Evolutionary conservation across 805 yeast species (phyloP).

Genomic region (Gaillardinia entomophila): DNA sequence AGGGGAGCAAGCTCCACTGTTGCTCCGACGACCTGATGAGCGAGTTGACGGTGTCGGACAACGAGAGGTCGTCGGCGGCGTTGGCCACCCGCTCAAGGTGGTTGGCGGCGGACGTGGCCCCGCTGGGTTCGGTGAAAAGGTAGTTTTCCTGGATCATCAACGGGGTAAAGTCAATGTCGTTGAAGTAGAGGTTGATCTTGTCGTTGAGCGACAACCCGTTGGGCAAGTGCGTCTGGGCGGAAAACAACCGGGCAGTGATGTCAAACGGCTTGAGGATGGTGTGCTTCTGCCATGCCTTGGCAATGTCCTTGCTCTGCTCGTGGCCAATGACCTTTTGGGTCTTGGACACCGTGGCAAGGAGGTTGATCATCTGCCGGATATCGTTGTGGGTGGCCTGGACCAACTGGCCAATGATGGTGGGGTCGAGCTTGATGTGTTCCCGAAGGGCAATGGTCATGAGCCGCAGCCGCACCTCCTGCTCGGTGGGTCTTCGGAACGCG

Average conservation of each 20-base stretch:
- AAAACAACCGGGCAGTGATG: slow-evolving; percentile 62
- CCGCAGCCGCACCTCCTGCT: slow-evolving; percentile 73
- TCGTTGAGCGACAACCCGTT: slow-evolving; percentile 60
- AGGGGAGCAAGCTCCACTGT: slow-evolving; percentile 89
- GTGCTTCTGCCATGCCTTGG: slow-evolving; percentile 81
- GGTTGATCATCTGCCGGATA: slow-evolving; percentile 88
- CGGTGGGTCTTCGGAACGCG: slow-evolving; percentile 85
- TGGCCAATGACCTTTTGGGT: slow-evolving; percentile 62
- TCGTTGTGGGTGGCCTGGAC: slow-evolving; percentile 85
- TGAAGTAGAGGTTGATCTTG: slow-evolving; percentile 83
- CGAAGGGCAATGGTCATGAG: slow-evolving; percentile 85
- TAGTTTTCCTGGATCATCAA: slow-evolving; percentile 96
- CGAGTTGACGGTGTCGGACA: slow-evolving; percentile 74
- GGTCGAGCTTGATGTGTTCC: slow-evolving; percentile 76
- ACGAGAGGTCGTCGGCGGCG: slow-evolving; percentile 87
- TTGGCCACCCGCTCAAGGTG: slow-evolving; percentile 60
- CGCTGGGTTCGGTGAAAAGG: slow-evolving; percentile 55
- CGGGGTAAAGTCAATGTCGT: slow-evolving; percentile 92
- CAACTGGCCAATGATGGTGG: slow-evolving; percentile 73
- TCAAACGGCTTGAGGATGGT: slow-evolving; percentile 91
- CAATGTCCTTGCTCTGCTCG: slow-evolving; percentile 56
- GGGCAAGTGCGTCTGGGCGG: slow-evolving; percentile 52
- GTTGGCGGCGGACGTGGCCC: slow-evolving; percentile 35
- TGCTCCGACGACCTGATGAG: slow-evolving; percentile 87
- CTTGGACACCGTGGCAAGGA: slow-evolving; percentile 77